A percentile compares a stretch with the other conserved stretches of the same genome.
These are phyloP conservation scores for Vanderwaltozyma tropicalis DNA, from an alignment of 805 yeast genomes.

Conservation along the genomic window DNA sequence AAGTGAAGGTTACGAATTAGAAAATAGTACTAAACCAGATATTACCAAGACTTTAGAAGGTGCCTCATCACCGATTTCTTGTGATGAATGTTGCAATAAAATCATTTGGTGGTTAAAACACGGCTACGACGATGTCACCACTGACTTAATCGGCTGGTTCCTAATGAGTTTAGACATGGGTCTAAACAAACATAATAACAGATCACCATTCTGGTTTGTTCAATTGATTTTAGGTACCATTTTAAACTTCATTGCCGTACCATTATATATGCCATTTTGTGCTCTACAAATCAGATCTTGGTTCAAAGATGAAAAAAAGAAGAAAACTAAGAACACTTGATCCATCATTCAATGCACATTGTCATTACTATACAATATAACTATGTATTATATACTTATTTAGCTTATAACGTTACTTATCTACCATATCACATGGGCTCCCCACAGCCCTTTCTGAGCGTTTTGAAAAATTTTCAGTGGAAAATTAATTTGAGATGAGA, in stretches of 20 bases:
- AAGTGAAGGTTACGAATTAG: constrained; percentile 79
- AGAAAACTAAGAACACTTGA: neutral
- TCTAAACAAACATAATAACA: constrained; percentile 40
- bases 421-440: too few species aligned
- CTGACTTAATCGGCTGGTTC: constrained; percentile 81
- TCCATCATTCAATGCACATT: too few species aligned
- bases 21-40: constrained; percentile 74
- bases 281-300: constrained; percentile 41
- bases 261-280: constrained; percentile 45
- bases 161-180: constrained; percentile 61
- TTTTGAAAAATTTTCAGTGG: neutral
- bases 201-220: constrained; percentile 42
- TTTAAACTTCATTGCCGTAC: constrained; percentile 42
- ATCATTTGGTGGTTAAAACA: constrained; percentile 44
- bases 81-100: constrained; percentile 53
- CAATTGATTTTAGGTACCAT: constrained; percentile 41
- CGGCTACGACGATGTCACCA: constrained; percentile 67
- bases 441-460: neutral
- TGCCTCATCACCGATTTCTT: constrained; percentile 57
- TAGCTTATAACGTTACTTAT: too few species aligned
- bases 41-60: constrained; percentile 83
- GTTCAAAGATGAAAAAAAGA: constrained; percentile 30
- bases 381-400: too few species aligned
- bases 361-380: too few species aligned
- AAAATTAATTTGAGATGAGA: constrained; percentile 4